Conservation (phyloP, 352 stramenopile species). For the Globisporangium parvum region DNA sequence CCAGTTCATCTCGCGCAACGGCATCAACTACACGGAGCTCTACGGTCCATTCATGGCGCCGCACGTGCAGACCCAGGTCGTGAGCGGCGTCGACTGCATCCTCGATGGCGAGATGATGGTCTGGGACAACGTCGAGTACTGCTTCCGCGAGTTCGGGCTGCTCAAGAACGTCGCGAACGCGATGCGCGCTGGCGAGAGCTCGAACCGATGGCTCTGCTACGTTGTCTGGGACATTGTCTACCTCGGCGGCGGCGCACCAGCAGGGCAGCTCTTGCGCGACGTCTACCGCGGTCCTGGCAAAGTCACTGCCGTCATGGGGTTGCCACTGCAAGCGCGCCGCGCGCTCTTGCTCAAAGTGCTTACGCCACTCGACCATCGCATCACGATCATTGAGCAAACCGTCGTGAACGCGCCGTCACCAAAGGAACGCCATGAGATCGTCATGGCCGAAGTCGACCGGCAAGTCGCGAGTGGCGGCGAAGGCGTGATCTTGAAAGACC, state of each 20-base stretch:
- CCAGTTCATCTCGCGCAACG: conserved; percentile 84
- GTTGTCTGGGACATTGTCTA: conserved; percentile 85
- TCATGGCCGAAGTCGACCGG: conserved; percentile 77
- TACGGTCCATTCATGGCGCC: conserved; percentile 59
- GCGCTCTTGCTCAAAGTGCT: conserved; percentile 60
- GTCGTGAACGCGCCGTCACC: conserved; percentile 65
- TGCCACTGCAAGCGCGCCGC: conserved; percentile 56
- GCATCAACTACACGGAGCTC: conserved; percentile 73
- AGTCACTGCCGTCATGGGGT: conserved; percentile 62
- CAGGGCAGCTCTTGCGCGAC: conserved; percentile 48
- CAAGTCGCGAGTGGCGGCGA: conserved; percentile 72
- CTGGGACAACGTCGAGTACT: conserved; percentile 79
- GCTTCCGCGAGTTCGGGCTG: conserved; percentile 68
- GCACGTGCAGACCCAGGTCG: conserved; percentile 57
- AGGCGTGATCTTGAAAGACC: conserved; percentile 80
- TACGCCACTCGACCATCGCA: conserved; percentile 62
- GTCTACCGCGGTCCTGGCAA: conserved; percentile 55
- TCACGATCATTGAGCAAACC: conserved; percentile 78
- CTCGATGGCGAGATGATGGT: conserved; percentile 88
- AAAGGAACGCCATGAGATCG: conserved; percentile 69
- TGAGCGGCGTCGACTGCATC: conserved; percentile 58
- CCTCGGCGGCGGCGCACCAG: conserved; percentile 33
- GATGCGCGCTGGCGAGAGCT: conserved; percentile 38
- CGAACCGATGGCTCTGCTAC: conserved; percentile 76
- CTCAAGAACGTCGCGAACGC: conserved; percentile 78